Base-by-base conservation (phyloP, 805 yeast species). In the Starmerella sp. region DNA sequence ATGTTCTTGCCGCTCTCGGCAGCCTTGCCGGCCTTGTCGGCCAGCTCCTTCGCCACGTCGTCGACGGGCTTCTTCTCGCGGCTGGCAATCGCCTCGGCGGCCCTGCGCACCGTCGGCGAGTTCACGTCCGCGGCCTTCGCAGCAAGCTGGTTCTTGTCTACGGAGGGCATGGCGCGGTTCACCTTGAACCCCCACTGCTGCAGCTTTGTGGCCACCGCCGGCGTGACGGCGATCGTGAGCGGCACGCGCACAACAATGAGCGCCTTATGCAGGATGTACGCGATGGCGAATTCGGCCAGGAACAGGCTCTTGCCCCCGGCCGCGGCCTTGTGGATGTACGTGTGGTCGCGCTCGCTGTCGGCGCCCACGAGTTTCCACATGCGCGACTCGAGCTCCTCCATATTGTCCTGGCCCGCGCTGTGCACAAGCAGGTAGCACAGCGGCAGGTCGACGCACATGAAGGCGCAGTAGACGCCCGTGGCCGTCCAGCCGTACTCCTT, bases 401-500 rank as follows among this genome's bases (percentile, higher is more conserved):
- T 86, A 63, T 79, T 76, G 36, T 90, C 97, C 61, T 83, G 88
- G 15, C 98, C 98, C 59, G 84, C 72, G 0, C 88, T 79, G 66
- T 90, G 97, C 11, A 93, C 97, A 32, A 86, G 63, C 8, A 85
- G 58, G 67, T 83, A 93, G 67, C 95, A 86, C 4, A 89, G 58
- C 1, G 97, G 97, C 60, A 86, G 74, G 66, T 93, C 97, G 31
- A 93, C 69, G 28, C 75, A 73, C 1, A 86, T 76, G n/a, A 93
- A 67, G 1, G 78, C 83, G 22, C 88, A 62, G 65, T 93, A 93
- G 0, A 91, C 87, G 13, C 88, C 95, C 13, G 91, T 71, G 0
- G 96, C 97, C 15, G 95, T 80, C 73, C 84, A 88, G 0, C 98
- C 98, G 68, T 93, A 93, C 65, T 86, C 84, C 65, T 85, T 83